These are phyloP conservation scores for Mortierella hygrophila DNA, from an alignment of 192 early-diverging fungal species.

Conservation along the genomic window DNA sequence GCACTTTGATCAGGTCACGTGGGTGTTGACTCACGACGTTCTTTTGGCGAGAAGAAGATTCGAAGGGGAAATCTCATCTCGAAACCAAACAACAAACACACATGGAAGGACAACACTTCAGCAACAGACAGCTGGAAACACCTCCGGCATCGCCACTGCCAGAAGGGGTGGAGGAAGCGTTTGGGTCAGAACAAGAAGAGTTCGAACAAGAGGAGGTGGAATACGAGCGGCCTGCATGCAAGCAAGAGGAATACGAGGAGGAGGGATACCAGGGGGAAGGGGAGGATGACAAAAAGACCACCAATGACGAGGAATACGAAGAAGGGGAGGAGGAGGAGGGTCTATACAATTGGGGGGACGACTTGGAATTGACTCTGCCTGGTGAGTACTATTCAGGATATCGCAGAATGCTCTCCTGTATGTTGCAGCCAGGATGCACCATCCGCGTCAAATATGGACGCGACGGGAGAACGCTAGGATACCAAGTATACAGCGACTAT, in stretches of 20 bases:
- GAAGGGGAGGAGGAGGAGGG: no score
- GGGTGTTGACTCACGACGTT: slow-evolving; percentile 19
- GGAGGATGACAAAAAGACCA: neutral
- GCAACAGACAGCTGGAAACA: neutral
- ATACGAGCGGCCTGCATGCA: neutral
- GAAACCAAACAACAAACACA: neutral
- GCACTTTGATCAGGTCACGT: slow-evolving; percentile 13
- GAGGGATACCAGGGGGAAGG: neutral
- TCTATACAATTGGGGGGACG: no score
- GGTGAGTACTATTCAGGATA: no score
- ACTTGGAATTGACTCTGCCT: no score
- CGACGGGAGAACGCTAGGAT: no score
- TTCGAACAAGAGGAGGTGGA: neutral
- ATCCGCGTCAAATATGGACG: no score
- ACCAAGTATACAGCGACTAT: no score
- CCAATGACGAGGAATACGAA: neutral
- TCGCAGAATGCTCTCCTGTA: no score
- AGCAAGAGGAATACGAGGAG: neutral
- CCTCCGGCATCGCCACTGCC: neutral
- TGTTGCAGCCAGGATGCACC: no score
- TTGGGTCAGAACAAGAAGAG: neutral
- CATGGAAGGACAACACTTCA: neutral
- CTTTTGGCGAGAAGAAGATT: neutral
- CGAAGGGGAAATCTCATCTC: neutral
- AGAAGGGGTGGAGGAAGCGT: neutral